Percentiles rank a stretch among this genome's conserved stretches.
phyloP scores from a whole-genome alignment of 495 filamentous ascomycete genomes.

The Ramalina peruviana region DNA sequence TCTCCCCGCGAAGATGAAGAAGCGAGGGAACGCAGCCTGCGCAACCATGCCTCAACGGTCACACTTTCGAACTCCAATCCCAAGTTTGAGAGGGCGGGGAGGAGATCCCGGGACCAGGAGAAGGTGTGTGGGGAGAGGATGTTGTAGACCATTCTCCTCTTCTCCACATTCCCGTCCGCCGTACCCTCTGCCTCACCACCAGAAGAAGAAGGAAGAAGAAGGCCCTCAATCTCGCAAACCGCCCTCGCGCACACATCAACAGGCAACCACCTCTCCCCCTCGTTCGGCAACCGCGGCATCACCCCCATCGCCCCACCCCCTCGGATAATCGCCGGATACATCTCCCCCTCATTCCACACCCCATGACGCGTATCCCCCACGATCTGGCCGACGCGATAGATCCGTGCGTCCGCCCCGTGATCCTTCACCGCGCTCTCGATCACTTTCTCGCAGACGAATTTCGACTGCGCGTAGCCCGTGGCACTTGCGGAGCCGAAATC shows the following conservation, averaged over 20 bases:
- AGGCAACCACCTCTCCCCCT: conserved; percentile 21
- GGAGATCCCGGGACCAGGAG: conserved; percentile 34
- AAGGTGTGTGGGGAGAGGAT: conserved; percentile 37
- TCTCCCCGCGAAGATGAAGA: too few relatives aligned
- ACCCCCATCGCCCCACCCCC: conserved; percentile 33
- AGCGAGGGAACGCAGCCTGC: conserved; percentile 20
- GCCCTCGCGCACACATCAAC: conserved; percentile 27
- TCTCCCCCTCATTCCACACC: conserved; percentile 46
- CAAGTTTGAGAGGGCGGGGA: conserved; percentile 26
- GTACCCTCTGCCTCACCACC: not conserved
- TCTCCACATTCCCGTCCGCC: conserved; percentile 12
- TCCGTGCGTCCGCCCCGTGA: conserved; percentile 27
- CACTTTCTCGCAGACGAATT: conserved; percentile 41
- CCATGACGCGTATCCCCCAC: conserved; percentile 36
- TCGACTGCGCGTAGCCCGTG: conserved; percentile 46
- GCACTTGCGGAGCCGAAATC: conserved; percentile 27
- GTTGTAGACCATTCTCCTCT: conserved; percentile 31
- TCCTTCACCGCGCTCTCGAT: conserved; percentile 24
- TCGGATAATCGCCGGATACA: conserved; percentile 40
- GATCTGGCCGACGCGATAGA: conserved; percentile 47
- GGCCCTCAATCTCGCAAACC: conserved; percentile 21
- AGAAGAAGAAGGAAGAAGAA: not conserved
- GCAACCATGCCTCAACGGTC: conserved; percentile 33
- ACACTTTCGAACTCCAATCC: conserved; percentile 29
- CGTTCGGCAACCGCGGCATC: conserved; percentile 28